Evolutionary conservation across 2,329 filamentous ascomycete genomes (phyloP).

Genomic region (Arthrobotrys entomopaga): DNA sequence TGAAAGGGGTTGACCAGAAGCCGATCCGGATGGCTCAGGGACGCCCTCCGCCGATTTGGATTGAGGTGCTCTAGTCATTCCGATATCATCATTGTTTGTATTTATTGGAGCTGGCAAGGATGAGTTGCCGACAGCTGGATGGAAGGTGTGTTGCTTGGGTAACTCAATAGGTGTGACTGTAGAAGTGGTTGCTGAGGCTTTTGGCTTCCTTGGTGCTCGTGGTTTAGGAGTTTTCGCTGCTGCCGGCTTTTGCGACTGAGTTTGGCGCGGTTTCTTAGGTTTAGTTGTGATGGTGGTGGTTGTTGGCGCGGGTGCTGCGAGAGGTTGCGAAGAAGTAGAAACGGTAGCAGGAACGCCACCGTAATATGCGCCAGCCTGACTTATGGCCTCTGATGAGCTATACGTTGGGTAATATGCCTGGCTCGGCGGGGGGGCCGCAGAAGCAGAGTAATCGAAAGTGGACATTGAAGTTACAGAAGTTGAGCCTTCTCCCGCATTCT

Average conservation of each 20-base stretch:
- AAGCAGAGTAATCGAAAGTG: slow-evolving; percentile 7
- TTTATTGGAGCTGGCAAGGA: too few species aligned
- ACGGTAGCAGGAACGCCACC: background rate
- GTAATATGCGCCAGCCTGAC: too few species aligned
- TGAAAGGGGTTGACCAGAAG: background rate
- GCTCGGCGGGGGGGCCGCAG: background rate
- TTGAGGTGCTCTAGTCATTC: background rate
- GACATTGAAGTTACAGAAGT: background rate
- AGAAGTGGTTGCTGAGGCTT: slow-evolving; percentile 2
- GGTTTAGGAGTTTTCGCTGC: slow-evolving; percentile 23
- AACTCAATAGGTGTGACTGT: slow-evolving; percentile 15
- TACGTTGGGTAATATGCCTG: slow-evolving; percentile 26
- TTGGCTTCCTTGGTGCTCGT: slow-evolving; percentile 11
- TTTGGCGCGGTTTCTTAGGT: slow-evolving; percentile 22
- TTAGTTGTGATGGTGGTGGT: background rate
- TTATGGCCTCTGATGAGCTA: background rate
- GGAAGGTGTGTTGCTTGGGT: slow-evolving; percentile 21
- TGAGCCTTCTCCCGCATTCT: background rate
- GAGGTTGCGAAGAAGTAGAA: slow-evolving; percentile 10
- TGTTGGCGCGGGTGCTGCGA: background rate
- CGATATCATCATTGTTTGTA: background rate
- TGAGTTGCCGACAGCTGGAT: slow-evolving; percentile 8
- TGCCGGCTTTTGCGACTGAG: slow-evolving; percentile 28
- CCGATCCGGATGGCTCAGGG: background rate
- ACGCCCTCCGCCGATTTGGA: background rate